These are phyloP conservation scores for Xanthoconium purpureum DNA, from an alignment of 768 basidiomycete species.

Conservation along the genomic window DNA sequence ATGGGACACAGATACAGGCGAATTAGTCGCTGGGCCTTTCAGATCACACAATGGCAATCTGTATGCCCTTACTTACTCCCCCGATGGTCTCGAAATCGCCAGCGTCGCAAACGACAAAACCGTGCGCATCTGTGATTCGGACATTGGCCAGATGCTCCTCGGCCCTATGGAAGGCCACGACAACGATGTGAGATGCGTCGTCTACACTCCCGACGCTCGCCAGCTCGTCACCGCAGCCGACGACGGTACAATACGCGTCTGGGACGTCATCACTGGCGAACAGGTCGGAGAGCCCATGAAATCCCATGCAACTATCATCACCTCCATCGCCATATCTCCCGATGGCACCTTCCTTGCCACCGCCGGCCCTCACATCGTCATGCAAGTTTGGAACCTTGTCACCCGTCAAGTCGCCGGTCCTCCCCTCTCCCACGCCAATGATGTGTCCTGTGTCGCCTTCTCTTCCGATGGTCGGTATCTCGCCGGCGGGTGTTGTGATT, in stretches of 20 bases:
- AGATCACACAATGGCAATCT: constrained; percentile 32
- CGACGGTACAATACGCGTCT: constrained; percentile 32
- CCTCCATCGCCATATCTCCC: constrained; percentile 32
- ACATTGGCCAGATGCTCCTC: constrained; percentile 36
- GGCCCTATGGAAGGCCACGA: constrained; percentile 28
- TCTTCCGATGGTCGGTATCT: constrained; percentile 29
- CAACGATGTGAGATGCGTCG: constrained; percentile 29
- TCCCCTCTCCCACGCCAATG: constrained; percentile 27
- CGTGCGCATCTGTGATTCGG: constrained; percentile 31
- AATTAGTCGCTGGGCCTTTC: constrained; percentile 26
- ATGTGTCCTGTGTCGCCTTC: constrained; percentile 33
- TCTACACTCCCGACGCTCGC: constrained; percentile 30
- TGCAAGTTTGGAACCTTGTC: constrained; percentile 32
- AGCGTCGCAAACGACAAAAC: constrained; percentile 32
- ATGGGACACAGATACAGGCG: constrained; percentile 30
- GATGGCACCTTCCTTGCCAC: constrained; percentile 32
- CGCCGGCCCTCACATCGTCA: constrained; percentile 28
- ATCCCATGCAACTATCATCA: constrained; percentile 28
- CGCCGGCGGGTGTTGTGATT: constrained; percentile 28
- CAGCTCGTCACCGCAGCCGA: constrained; percentile 28
- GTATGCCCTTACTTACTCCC: constrained; percentile 38
- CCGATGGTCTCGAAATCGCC: constrained; percentile 31
- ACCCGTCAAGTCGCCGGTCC: constrained; percentile 19
- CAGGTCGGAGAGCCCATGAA: constrained; percentile 32
- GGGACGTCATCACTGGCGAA: constrained; percentile 27